phyloP scores from a whole-genome alignment of 495 filamentous ascomycete genomes.

The Poronia punctata region DNA sequence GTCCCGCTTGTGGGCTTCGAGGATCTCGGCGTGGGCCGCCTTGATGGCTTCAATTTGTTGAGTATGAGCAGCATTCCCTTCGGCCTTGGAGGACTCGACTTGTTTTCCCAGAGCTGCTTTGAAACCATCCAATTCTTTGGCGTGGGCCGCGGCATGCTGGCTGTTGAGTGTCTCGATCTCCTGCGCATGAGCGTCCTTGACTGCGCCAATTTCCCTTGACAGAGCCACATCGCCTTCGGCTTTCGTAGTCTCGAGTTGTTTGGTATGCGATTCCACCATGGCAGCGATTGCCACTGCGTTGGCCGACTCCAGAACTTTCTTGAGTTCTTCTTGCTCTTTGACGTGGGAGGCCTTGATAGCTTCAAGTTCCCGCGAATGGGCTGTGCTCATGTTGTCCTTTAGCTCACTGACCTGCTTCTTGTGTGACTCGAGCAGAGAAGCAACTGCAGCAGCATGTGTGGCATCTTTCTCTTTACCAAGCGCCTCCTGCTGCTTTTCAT shows the following conservation, averaged over 20 bases:
- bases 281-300: constrained; percentile 14
- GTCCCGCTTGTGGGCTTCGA: constrained; percentile 24
- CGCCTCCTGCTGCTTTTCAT: constrained; percentile 31
- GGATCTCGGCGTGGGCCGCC: constrained; percentile 20
- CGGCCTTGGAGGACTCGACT: constrained; percentile 22
- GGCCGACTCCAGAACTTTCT: constrained; percentile 8
- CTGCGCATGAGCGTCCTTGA: constrained; percentile 21
- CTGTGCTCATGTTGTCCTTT: constrained; percentile 30
- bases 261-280: constrained; percentile 16
- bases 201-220: constrained; percentile 14
- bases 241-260: constrained; percentile 17
- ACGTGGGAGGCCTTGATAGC: constrained; percentile 20
- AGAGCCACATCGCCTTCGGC: constrained; percentile 17
- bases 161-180: constrained; percentile 21
- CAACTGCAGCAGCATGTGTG: constrained; percentile 10
- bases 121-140: constrained; percentile 22
- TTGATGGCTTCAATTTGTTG: constrained; percentile 25
- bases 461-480: constrained; percentile 28
- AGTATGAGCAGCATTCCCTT: constrained; percentile 19
- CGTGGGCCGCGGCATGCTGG: constrained; percentile 22
- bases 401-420: constrained; percentile 16
- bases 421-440: constrained; percentile 2
- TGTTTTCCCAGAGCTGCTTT: constrained; percentile 24
- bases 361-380: constrained; percentile 18
- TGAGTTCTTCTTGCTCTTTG: constrained; percentile 23